Percentiles rank a stretch among this genome's conserved stretches.
phyloP scores from a whole-genome alignment of 495 filamentous ascomycete species.

The Talaromyces proteolyticus region DNA sequence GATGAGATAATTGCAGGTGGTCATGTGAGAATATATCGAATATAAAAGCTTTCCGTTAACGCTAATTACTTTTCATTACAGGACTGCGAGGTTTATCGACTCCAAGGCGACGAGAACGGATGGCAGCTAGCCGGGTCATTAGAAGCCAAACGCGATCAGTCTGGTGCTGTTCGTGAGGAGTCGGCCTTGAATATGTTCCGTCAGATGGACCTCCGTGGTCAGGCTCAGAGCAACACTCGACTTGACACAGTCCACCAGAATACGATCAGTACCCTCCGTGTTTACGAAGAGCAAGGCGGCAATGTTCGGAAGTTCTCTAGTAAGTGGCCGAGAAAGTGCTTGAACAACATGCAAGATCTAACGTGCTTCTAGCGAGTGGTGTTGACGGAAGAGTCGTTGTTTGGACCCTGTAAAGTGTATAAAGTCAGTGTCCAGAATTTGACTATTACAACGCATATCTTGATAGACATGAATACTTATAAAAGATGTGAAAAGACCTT shows the following conservation, averaged over 20 bases:
- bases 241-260: constrained; percentile 97
- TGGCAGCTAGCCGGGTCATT: constrained; percentile 84
- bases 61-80: constrained; percentile 10
- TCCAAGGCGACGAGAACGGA: constrained; percentile 72
- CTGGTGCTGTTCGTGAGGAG: constrained; percentile 61
- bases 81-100: constrained; percentile 92
- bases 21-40: constrained; percentile 58
- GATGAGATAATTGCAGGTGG: constrained; percentile 93
- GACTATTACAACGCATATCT: no score
- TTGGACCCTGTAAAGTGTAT: constrained; percentile 44
- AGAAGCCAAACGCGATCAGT: constrained; percentile 53
- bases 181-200: constrained; percentile 98
- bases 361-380: constrained; percentile 63
- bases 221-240: constrained; percentile 81
- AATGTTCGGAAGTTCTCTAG: constrained; percentile 77
- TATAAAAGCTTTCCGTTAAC: background rate
- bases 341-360: constrained; percentile 22
- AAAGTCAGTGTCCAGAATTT: background rate
- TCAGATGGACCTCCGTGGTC: constrained; percentile 97
- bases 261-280: constrained; percentile 78
- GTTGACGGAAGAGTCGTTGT: constrained; percentile 94
- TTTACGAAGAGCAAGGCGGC: constrained; percentile 61
- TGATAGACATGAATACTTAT: no score
- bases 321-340: constrained; percentile 43
- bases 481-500: no score